phyloP scores from a whole-genome alignment of 306 rosid species.

The Dryas octopetala region DNA sequence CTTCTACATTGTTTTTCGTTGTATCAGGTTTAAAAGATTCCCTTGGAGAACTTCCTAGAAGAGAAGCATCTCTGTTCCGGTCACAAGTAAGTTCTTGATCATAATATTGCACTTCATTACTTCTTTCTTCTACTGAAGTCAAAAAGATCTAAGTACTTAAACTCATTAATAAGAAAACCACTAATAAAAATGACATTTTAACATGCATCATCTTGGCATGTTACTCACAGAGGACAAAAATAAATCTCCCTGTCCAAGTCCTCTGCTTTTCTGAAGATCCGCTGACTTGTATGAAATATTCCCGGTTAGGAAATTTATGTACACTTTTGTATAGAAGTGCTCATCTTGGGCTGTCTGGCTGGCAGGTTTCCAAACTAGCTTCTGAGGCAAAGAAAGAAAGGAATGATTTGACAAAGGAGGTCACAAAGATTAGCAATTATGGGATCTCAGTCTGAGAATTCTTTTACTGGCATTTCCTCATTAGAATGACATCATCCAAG shows the following conservation, averaged over 20 bases:
- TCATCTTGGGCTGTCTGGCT: slow-evolving; percentile 30
- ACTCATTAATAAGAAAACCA: neutral
- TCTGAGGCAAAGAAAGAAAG: slow-evolving; percentile 75
- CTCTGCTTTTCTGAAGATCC: neutral
- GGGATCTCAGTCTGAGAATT: slow-evolving; percentile 79
- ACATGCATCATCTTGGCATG: neutral
- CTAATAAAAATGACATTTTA: neutral
- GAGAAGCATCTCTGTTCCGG: slow-evolving; percentile 67
- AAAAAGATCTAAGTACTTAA: neutral
- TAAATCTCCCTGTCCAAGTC: neutral
- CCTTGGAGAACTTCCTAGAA: slow-evolving; percentile 82
- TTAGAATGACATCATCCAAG: neutral
- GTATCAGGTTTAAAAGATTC: slow-evolving; percentile 74
- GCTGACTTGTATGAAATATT: neutral
- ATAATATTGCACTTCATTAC: slow-evolving; percentile 9
- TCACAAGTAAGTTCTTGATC: slow-evolving; percentile 55
- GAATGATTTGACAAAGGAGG: slow-evolving; percentile 59
- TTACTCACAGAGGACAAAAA: too few relatives aligned
- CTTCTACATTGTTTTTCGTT: slow-evolving; percentile 20
- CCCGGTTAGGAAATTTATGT: neutral
- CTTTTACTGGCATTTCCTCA: slow-evolving; percentile 8
- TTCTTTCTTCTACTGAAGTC: neutral
- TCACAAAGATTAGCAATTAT: slow-evolving; percentile 75
- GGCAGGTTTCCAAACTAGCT: slow-evolving; percentile 73
- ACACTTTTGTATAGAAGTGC: slow-evolving; percentile 11